Base-by-base conservation (phyloP, 495 filamentous ascomycete genomes). In the Penicillium pancosmium region DNA sequence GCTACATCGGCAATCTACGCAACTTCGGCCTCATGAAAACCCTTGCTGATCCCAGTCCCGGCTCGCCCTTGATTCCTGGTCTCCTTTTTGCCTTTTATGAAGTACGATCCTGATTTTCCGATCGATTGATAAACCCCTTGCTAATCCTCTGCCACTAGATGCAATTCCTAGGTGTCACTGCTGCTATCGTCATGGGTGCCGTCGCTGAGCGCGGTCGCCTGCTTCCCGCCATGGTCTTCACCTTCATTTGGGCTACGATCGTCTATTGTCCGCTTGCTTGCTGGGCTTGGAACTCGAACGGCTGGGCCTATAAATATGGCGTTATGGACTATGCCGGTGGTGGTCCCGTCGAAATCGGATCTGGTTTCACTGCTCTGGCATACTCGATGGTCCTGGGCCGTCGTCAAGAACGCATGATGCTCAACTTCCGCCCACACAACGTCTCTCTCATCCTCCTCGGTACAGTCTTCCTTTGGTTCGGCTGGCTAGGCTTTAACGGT, bases 341-440 rank as follows among this genome's bases (percentile, higher is more conserved):
- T 63, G 94, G 93, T 33, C 95, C 94, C 67, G 94, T 98, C 85
- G 94, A 98, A 76, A 98, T 98, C 59, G 91, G 85, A 40, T 98
- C 95, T 47, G 94, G 94, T 61, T 78, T 96, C 72, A 91, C 91
- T 25, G 95, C 94, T 18, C 81, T 98, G 15, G 94, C 94, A 53
- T 98, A 98, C 78, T 96, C 92, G 15, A 86, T 91, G 87, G 90
- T 98, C 40, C 88, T 98, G 54, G 95, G 95, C 55, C 90, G 92
- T 64, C 91, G 95, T 54, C 94, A 97, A 79, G 94, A 98, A 81
- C 95, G 92, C 83, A 97, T 98, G 94, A 96, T 98, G 88, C 83
- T 97, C 71, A 91, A 96, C 70, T 87, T 87, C 83, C 88, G 91
- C 52, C 95, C 94, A 2, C 94, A 98, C 85, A 98, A 98, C 78